Conservation (phyloP, 2,329 filamentous ascomycete genomes). For the Aspergillus arachidicola region DNA sequence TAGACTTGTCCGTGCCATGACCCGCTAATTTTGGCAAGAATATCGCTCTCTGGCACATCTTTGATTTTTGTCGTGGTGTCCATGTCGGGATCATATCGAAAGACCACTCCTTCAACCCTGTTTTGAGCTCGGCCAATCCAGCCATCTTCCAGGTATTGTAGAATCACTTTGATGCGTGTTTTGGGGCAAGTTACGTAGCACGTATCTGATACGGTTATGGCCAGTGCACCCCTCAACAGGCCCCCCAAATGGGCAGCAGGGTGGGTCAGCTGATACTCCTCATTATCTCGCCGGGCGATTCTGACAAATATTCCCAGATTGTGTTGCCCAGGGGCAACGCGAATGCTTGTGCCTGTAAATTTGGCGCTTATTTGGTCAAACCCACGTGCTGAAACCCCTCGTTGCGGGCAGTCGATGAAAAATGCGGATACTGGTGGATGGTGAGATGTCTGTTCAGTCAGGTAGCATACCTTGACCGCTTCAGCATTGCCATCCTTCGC, state of each 20-base stretch:
- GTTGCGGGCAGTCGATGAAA: constrained; percentile 88
- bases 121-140: constrained; percentile 93
- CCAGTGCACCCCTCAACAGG: constrained; percentile 81
- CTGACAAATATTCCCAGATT: constrained; percentile 96
- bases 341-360: constrained; percentile 93
- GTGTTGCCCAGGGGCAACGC: constrained; percentile 86
- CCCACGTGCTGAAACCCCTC: constrained; percentile 81
- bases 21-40: constrained; percentile 80
- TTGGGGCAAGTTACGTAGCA: constrained; percentile 89
- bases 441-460: constrained; percentile 97
- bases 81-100: constrained; percentile 84
- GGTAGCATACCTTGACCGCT: constrained; percentile 80
- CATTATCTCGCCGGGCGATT: constrained; percentile 74
- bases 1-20: constrained; percentile 77
- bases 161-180: constrained; percentile 85
- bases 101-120: constrained; percentile 86
- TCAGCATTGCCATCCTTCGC: constrained; percentile 40
- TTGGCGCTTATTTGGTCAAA: constrained; percentile 97
- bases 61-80: constrained; percentile 78
- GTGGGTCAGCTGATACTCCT: constrained; percentile 94
- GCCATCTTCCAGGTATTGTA: constrained; percentile 91
- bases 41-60: constrained; percentile 82
- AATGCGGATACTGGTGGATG: constrained; percentile 97
- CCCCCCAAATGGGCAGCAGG: constrained; percentile 91
- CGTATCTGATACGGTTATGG: constrained; percentile 84